Evolutionary conservation across 179 eudicot species (phyloP).

Genomic region (Nepenthes alata): DNA sequence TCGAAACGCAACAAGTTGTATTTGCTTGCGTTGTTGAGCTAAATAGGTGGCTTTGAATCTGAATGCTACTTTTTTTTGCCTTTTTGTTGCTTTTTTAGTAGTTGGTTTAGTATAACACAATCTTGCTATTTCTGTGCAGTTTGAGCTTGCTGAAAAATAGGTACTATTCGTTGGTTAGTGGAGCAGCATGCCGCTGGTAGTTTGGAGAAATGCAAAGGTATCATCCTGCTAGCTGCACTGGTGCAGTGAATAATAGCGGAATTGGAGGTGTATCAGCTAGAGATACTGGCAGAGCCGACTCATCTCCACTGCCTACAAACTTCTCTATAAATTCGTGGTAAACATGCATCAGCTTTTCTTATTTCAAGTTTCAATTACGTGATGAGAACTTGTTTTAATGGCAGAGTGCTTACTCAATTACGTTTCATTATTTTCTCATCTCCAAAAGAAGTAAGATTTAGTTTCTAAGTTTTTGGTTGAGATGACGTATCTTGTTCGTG

Average conservation of each 20-base stretch:
- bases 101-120: not conserved
- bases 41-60: not conserved
- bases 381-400: no score
- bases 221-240: constrained; percentile 78
- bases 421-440: no score
- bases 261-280: constrained; percentile 58
- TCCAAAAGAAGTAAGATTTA: no score
- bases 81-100: not conserved
- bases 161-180: constrained; percentile 32
- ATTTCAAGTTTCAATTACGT: not conserved
- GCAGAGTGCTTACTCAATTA: no score
- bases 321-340: constrained; percentile 71
- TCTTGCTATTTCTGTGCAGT: not conserved
- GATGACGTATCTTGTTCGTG: no score
- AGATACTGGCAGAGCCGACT: constrained; percentile 46
- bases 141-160: not conserved
- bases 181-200: constrained; percentile 80
- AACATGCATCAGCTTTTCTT: not conserved
- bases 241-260: constrained; percentile 73
- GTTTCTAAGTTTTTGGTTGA: no score
- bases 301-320: constrained; percentile 48
- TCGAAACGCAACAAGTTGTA: no score
- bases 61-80: not conserved
- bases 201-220: constrained; percentile 94
- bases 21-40: no score